Base-by-base conservation (phyloP, 139 green algal genomes). In the Asterochloris sp. region DNA sequence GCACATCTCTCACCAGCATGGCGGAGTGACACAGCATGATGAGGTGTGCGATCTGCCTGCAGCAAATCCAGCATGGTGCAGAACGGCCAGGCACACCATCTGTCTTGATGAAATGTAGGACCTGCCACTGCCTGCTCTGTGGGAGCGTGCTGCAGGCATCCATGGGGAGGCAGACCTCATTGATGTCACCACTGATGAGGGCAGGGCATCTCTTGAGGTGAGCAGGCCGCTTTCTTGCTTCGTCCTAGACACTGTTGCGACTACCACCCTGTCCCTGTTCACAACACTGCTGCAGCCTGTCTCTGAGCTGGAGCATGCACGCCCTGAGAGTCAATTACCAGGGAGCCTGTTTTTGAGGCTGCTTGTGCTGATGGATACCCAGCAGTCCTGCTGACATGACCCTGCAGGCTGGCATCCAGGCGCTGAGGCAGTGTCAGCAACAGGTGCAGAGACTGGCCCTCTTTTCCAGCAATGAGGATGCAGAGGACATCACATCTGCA, bases 401-500 rank as follows among this genome's bases (percentile, higher is more conserved):
- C 13, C 27, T 80, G 28, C 62, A 84, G 81, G 81, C 66, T 4
- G 80, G n/a, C 21, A 17, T 68, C 10, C 13, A 16, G 6, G 54
- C 28, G 2, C 26, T 85, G 74, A 23, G 23, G 74, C 64, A 54
- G 11, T 78, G 82, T 54, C 61, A 68, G 12, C 17, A 26, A 1
- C 14, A 83, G 24, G 85, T 88, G 17, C 76, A 90, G 17, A 17
- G 64, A 0, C 76, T 88, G 1, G 90, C 74, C 1, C 79, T 96
- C 62, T 96, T 96, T 78, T 97, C 93, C 10, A 23, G 67, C 71
- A 96, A 96, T 61, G 92, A 96, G 76, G 92, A 96, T 23, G 66
- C 78, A 0, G 92, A 96, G 9, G 92, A 96, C 66, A 38, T 96
- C 11, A 77, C 86, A 13, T 95, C 93, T 1, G 78, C 73, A 10